Conservation (phyloP, 1,284 basidiomycete species). For the Fistulinella staudtii region DNA sequence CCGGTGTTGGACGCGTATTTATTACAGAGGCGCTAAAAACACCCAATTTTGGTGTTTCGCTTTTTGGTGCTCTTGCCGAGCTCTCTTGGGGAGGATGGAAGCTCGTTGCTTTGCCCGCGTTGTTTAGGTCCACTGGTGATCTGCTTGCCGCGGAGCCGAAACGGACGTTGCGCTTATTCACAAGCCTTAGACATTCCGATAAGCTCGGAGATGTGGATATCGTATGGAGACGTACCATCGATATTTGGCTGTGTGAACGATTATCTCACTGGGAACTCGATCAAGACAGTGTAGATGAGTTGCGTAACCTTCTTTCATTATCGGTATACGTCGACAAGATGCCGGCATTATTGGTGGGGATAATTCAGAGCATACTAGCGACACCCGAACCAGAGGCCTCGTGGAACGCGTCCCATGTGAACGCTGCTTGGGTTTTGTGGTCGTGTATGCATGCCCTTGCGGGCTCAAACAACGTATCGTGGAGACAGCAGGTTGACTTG, state of each 20-base stretch:
- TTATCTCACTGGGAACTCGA: conserved; percentile 29
- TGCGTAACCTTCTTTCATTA: conserved; percentile 51
- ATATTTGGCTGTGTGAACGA: conserved; percentile 39
- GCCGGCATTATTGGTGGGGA: conserved; percentile 43
- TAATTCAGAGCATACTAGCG: conserved; percentile 46
- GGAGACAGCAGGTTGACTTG: conserved; percentile 45
- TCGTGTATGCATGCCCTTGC: conserved; percentile 44
- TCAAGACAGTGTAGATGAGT: conserved; percentile 34
- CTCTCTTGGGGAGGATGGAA: conserved; percentile 74
- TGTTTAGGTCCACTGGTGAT: conserved; percentile 48
- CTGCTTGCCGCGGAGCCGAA: conserved; percentile 42
- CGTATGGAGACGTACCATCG: conserved; percentile 52
- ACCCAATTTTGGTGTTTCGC: conserved; percentile 45
- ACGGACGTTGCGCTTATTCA: conserved; percentile 47
- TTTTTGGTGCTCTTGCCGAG: conserved; percentile 58
- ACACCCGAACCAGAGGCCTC: conserved; percentile 31
- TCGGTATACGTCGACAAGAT: conserved; percentile 47
- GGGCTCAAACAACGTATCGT: conserved; percentile 33
- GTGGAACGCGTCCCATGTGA: conserved; percentile 37
- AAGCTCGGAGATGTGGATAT: conserved; percentile 53
- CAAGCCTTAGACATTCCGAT: conserved; percentile 42
- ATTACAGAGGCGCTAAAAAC: conserved; percentile 45
- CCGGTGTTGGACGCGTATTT: conserved; percentile 55
- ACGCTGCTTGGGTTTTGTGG: conserved; percentile 52
- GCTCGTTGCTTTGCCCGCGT: conserved; percentile 52